phyloP scores from a whole-genome alignment of 805 yeast species.

The Candida chauliodis region DNA sequence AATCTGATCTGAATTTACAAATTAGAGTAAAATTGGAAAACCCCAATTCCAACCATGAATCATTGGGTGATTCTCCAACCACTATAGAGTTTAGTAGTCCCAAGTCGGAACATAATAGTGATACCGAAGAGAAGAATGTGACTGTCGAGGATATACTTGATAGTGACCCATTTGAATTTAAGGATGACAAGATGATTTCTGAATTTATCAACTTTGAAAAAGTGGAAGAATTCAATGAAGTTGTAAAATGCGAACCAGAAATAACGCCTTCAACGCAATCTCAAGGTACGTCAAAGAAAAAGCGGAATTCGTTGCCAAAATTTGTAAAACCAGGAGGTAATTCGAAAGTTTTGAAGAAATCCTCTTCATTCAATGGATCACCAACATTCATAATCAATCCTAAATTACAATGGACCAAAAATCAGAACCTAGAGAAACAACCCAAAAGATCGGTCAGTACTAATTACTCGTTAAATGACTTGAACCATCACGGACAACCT shows the following conservation, averaged over 20 bases:
- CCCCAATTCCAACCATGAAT: not conserved
- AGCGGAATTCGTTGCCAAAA: conserved; percentile 6
- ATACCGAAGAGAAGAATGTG: conserved; percentile 5
- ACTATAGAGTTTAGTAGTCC: conserved; percentile 9
- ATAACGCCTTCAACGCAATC: not conserved
- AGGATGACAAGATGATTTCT: conserved; percentile 6
- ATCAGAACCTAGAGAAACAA: not conserved
- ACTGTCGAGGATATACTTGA: conserved; percentile 16
- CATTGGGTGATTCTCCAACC: conserved; percentile 8
- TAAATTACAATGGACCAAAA: conserved; percentile 9
- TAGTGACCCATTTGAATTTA: conserved; percentile 14
- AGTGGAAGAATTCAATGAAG: conserved; percentile 2
- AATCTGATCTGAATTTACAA: conserved; percentile 1
- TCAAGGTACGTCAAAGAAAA: conserved; percentile 6
- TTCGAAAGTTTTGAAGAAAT: conserved; percentile 11
- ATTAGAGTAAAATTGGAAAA: not conserved
- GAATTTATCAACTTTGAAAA: conserved; percentile 13
- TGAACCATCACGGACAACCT: conserved; percentile 12
- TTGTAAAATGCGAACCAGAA: not conserved
- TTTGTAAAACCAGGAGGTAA: conserved; percentile 4
- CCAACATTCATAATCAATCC: conserved; percentile 9
- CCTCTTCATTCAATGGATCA: conserved; percentile 12
- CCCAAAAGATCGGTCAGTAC: conserved; percentile 1
- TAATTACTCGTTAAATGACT: conserved; percentile 5
- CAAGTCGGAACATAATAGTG: not conserved